Evolutionary conservation across 2,329 filamentous ascomycete genomes (phyloP), one percentile per base, ranked within the genome.

Genomic region (Sarocladium strictum): DNA sequence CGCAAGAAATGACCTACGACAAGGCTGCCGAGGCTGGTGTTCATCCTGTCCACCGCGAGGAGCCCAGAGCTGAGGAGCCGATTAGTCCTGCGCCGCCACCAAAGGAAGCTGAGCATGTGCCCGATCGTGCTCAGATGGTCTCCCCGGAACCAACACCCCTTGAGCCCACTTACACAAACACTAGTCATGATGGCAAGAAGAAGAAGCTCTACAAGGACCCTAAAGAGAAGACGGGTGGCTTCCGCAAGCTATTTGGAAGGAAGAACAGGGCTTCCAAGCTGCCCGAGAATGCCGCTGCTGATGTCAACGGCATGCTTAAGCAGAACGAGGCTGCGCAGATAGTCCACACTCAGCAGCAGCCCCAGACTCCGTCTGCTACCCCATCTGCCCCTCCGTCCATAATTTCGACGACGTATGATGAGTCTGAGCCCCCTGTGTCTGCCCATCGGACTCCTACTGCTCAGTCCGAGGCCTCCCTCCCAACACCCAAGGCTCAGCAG

Each of bases 241-340:
- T 89, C 61, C 80, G 79, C 58, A 87, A 86, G 68, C 73, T 89
- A 40, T 88, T 89, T 63, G 77, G 77, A 47, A 79, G 83, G 60
- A 86, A 83, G 70, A 84, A 84, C 63, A 74, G 79, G 57, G 64
- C 70, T 56, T 85, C 78, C 33, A 86, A 80, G 68, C 62, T 78
- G 21, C 77, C 76, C 7, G 79, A 83, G 1, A 77, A 78, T 56
- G 76, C 80, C 35, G 73, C 73, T 55, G 70, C 69, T 57, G 78
- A 79, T 62, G 68, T 77, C 58, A 80, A 73, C 66, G 73, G 63
- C 62, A 78, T 79, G 74, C 76, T 78, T 60, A 75, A 68, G 23
- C 65, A 72, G 38, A 67, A 74, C 37, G 61, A 68, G 23, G 56
- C 58, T 32, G 62, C 59, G 9, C 59, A 62, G 55, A 65, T 63